Evolutionary conservation across 768 basidiomycete species (phyloP), one percentile per base, ranked within the genome.

Genomic region (Russula earlei): DNA sequence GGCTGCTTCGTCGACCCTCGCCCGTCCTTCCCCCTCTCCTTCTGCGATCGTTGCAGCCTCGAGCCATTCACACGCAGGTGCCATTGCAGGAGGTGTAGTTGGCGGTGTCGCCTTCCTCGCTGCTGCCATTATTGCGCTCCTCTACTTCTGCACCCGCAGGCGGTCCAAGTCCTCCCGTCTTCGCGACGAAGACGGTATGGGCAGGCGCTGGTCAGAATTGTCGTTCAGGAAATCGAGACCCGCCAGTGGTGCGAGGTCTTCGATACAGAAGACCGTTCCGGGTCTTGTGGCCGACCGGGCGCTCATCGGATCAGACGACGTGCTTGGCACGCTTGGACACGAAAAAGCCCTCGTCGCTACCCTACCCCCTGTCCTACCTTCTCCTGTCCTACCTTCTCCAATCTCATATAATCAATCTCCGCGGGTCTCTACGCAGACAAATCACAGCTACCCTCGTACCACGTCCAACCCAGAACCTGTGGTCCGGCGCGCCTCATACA

Each of bases 51-150:
- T 43, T 36, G 45, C 43, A 15, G 20, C 19, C 3, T 49, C 52
- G 11, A 5, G 43, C 9, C 49, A 52, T 40, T 63, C 67, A 7
- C 75, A 75, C 37, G 66, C 68, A 1, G 76, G 73, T 0, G 70
- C 72, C 8, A 77, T 85, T 25, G 75, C 73, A 5, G 84, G 82
- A 2, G 75, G 76, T 24, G 73, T 77, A 19, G 59, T 83, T 4
- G 82, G 78, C 5, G 77, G 72, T 2, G 62, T 73, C 2, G 74
- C 67, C 14, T 52, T 80, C 5, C 58, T 75, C 20, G 62, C 70
- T 15, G 63, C 69, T 7, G 49, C 73, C 52, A 69, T 71, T 56
- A 54, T 72, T 34, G 70, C 43, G 22, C 20, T 55, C 25, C 34
- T 62, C 31, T 48, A 34, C 49, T 50, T 41, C 20, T 54, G 48